Percentiles rank a stretch among this genome's conserved stretches.
Evolutionary conservation across 2,329 filamentous ascomycete species (phyloP).

Genomic region (Aspergillus versicolor): DNA sequence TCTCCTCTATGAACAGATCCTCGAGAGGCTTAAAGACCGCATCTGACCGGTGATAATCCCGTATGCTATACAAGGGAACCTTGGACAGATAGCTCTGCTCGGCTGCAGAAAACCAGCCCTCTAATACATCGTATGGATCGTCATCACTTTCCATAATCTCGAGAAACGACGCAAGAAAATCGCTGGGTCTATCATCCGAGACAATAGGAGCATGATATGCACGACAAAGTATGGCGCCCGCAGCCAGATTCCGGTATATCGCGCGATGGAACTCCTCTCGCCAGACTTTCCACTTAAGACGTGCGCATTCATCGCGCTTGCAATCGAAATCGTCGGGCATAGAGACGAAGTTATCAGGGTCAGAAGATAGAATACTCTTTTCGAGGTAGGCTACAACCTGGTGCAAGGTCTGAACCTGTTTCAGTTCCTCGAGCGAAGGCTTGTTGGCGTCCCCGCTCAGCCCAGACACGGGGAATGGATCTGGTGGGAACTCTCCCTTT

Average conservation of each 20-base stretch:
- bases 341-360: too few species aligned
- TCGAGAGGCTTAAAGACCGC: not conserved
- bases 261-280: slow-evolving; percentile 1
- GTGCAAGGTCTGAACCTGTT: not conserved
- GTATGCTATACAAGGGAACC: not conserved
- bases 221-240: not conserved
- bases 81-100: not conserved
- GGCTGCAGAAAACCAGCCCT: not conserved
- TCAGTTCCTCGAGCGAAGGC: not conserved
- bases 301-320: too few species aligned
- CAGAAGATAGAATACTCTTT: not conserved
- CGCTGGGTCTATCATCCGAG: not conserved
- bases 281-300: not conserved
- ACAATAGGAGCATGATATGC: not conserved
- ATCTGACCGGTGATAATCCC: not conserved
- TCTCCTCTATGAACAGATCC: not conserved
- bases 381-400: not conserved
- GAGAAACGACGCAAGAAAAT: not conserved
- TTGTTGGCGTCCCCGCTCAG: not conserved
- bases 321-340: too few species aligned
- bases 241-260: slow-evolving; percentile 4
- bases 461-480: not conserved
- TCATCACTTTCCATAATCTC: not conserved
- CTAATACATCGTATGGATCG: not conserved
- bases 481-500: not conserved